These are phyloP conservation scores for Ramicandelaber brevisporus DNA, from an alignment of 192 early-diverging fungal species.

Conservation along the genomic window DNA sequence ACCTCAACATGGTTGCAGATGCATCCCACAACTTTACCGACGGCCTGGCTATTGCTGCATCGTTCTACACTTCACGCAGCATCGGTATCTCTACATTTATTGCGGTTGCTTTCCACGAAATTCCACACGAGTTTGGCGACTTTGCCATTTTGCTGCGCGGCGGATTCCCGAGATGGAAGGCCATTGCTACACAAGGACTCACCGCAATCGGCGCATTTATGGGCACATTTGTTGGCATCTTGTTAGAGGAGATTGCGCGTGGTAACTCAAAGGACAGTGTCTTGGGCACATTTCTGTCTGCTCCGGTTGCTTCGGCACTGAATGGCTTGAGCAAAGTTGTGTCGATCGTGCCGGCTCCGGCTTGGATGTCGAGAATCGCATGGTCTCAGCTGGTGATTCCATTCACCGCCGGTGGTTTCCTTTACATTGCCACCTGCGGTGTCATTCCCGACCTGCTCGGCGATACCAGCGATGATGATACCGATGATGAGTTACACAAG, in stretches of 20 bases:
- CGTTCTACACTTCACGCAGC: conserved; percentile 55
- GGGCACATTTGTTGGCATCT: conserved; percentile 47
- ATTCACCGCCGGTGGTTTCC: conserved; percentile 65
- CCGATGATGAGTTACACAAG: conserved; percentile 4
- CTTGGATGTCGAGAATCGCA: no score
- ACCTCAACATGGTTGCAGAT: conserved; percentile 60
- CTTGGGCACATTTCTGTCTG: conserved; percentile 11
- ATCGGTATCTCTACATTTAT: conserved; percentile 65
- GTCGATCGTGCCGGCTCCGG: conserved; percentile 31
- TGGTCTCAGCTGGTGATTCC: conserved; percentile 61
- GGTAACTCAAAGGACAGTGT: no score
- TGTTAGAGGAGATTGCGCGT: conserved; percentile 39
- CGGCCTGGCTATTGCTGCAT: conserved; percentile 58
- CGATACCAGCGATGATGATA: conserved; percentile 23
- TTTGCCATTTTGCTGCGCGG: conserved; percentile 68
- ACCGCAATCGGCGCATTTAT: conserved; percentile 59
- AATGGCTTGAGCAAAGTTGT: conserved; percentile 11
- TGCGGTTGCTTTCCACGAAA: conserved; percentile 73
- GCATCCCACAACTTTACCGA: conserved; percentile 71
- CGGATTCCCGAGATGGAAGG: conserved; percentile 44
- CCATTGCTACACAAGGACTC: conserved; percentile 52
- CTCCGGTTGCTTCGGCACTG: conserved; percentile 4
- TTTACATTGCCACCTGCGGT: conserved; percentile 66
- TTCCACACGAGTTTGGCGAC: conserved; percentile 71
- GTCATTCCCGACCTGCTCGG: conserved; percentile 59